Base-by-base conservation (phyloP, 1,139 yeast species). In the Wickerhamomyces sp. region DNA sequence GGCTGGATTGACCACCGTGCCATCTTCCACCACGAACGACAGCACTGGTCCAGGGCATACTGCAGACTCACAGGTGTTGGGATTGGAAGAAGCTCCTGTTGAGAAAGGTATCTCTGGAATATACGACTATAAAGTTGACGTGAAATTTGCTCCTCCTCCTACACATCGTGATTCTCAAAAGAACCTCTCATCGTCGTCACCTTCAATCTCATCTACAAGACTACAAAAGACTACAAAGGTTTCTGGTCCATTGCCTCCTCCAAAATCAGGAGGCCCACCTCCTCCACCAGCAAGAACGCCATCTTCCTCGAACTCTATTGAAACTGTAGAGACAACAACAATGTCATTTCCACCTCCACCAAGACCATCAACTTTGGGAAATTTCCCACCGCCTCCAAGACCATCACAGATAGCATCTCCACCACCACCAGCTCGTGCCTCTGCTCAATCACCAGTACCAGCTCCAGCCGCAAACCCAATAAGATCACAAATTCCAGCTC, bases 71-170 rank as follows among this genome's bases (percentile, higher is more conserved):
- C n/a, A n/a, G n/a, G n/a, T n/a, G n/a, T n/a, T n/a, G n/a, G n/a
- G n/a, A n/a, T n/a, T n/a, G n/a, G 15, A 16, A 13, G 46, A 37
- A 20, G 38, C 38, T 11, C 39, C 34, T 4, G 37, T 33, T 11
- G 28, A 46, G 19, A 41, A 45, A 27, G 48, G 49, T 24, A 32
- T 46, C 23, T 12, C 55, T 19, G 51, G 61, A 1, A 19, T 39
- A 6, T 58, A 56, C 38, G 49, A 54, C 15, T 52, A 52, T 34
- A 44, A 53, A 12, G 41, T 48, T 15, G 47, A 50, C 14, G 51
- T 55, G 10, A 45, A 48, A 14, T 59, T 52, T 39, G 56, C 59
- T 4, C 64, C 64, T 11, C 64, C 64, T 4, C 63, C 64, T 26
- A 46, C 32, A 16, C 60, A 56, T n/a, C 40, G 39, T 5, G 45